Evolutionary conservation across 1,139 yeast genomes (phyloP), one percentile per base, ranked within the genome.

Genomic region (Scheffersomyces illinoinensis): DNA sequence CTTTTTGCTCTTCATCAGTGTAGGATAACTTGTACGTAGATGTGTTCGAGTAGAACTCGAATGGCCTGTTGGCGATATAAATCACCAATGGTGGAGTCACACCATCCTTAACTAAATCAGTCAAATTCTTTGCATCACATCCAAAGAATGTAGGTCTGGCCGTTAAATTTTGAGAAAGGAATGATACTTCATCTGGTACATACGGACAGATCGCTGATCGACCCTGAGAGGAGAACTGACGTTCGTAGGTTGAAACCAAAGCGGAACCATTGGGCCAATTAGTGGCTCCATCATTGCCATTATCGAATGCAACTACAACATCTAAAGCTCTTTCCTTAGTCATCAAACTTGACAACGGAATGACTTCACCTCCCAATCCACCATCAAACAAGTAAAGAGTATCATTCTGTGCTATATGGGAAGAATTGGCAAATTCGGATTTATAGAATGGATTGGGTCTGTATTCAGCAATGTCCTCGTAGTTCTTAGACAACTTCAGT

Each of bases 81-180:
- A 92, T 88, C 58, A 93, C 78, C 63, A 93, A 78, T 0, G 97
- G 97, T 18, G 96, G 93, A 5, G 59, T 57, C 6, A 67, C 71
- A 33, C 67, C 71, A 54, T 71, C 75, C 58, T 72, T 73, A 20
- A 68, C 68, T 58, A 71, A 64, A 19, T 65, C 71, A 4, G 95
- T 85, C 68, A 89, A 75, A 70, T 91, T 91, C 2, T 75, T 69
- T 17, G 91, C 85, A 69, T 90, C 85, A 76, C 98, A 93, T 53
- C 98, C 98, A 69, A 92, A 92, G 77, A 93, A 92, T 0, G 91
- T 82, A 58, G 97, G 96, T 66, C 74, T 84, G 6, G 86, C 77
- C 12, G 90, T 85, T 61, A 89, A 76, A 62, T 90, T 90, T 21
- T 67, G 58, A n/a, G 64, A 58, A 39, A 64, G 55, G 56, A 92